These are phyloP conservation scores for Salvia rosmarinus DNA, from an alignment of 257 asterid species.

Conservation along the genomic window DNA sequence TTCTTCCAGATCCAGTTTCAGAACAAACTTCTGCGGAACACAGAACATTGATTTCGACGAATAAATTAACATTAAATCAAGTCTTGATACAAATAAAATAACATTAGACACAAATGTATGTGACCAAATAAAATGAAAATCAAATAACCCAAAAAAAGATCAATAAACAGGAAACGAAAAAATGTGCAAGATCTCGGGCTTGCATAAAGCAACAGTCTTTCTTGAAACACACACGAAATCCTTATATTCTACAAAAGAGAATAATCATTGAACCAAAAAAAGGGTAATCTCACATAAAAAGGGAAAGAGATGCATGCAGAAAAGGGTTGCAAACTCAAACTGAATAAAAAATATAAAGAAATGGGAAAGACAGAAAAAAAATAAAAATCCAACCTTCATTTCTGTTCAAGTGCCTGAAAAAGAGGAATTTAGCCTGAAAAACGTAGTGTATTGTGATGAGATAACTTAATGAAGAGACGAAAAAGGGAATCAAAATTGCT, in stretches of 20 bases:
- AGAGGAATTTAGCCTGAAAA: constrained; percentile 20
- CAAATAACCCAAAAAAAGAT: not conserved
- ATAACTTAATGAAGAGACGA: not conserved
- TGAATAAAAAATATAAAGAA: not conserved
- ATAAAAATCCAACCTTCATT: constrained; percentile 46
- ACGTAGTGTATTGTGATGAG: constrained; percentile 27
- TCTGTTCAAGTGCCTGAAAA: not conserved
- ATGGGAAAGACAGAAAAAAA: not conserved
- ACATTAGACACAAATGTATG: too few species aligned
- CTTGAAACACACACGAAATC: not conserved
- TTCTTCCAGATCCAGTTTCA: constrained; percentile 62
- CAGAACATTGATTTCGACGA: not conserved
- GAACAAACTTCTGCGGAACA: constrained; percentile 50
- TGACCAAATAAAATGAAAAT: not conserved
- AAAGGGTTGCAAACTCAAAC: not conserved
- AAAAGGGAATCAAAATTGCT: constrained; percentile 14
- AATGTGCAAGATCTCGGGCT: constrained; percentile 27
- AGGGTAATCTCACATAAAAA: not conserved
- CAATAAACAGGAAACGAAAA: not conserved
- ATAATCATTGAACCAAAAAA: not conserved
- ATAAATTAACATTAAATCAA: not conserved
- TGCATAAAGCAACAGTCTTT: constrained; percentile 24
- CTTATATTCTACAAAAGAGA: not conserved
- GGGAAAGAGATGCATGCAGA: constrained; percentile 1
- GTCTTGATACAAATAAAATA: too few species aligned